Evolutionary conservation across 805 yeast species (phyloP).

Genomic region (Zygosaccharomyces siamensis): DNA sequence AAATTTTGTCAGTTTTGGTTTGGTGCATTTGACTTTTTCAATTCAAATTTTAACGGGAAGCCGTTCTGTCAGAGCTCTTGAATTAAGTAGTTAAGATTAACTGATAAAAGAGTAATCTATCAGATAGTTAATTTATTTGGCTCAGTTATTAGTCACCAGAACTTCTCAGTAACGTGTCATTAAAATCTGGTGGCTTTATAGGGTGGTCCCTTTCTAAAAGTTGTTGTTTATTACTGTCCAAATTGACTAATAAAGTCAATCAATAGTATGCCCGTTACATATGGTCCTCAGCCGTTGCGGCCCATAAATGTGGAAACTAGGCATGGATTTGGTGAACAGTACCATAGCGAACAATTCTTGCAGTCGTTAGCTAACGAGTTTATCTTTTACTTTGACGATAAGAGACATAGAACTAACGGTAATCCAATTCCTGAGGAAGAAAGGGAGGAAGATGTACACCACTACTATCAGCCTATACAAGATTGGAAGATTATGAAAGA

Average conservation of each 20-base stretch:
- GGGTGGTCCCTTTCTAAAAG: not conserved
- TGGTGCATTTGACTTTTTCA: not conserved
- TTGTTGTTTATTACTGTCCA: not conserved
- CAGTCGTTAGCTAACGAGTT: constrained; percentile 58
- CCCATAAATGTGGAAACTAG: constrained; percentile 54
- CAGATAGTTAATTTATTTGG: not conserved
- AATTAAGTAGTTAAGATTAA: not conserved
- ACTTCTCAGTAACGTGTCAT: not conserved
- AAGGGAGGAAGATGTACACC: constrained; percentile 40
- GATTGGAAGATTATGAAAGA: constrained; percentile 93
- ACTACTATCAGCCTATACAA: constrained; percentile 60
- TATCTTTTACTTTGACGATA: constrained; percentile 82
- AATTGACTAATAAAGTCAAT: not conserved
- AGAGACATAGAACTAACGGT: constrained; percentile 87
- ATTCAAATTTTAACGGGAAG: not conserved
- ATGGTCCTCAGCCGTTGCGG: constrained; percentile 39
- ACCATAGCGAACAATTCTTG: constrained; percentile 45
- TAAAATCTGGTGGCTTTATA: not conserved
- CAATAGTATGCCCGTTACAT: constrained; percentile 23
- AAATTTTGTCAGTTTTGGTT: not conserved
- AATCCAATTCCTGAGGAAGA: constrained; percentile 63
- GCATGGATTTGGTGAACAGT: constrained; percentile 64
- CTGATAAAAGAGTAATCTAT: not conserved
- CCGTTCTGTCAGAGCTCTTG: not conserved
- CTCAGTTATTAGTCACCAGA: not conserved